Evolutionary conservation across 192 early-diverging fungal genomes (phyloP).

Genomic region (Mortierella hygrophila): DNA sequence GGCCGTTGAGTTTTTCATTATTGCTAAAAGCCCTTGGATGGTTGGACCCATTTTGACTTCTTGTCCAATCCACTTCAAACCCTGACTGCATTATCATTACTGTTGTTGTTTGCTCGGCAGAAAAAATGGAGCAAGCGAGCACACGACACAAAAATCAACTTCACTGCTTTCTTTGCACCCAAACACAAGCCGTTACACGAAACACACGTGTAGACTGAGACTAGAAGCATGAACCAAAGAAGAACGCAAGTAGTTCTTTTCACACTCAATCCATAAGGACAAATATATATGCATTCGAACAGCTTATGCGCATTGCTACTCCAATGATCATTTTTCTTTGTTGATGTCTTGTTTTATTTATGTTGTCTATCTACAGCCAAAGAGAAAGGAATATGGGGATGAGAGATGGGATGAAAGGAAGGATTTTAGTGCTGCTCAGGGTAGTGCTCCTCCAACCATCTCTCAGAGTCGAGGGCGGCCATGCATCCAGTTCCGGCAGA

Average conservation of each 20-base stretch:
- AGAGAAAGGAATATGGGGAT: not conserved
- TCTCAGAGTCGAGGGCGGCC: slow-evolving; percentile 97
- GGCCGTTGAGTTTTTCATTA: not conserved
- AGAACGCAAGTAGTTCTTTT: not conserved
- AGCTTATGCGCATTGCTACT: not conserved
- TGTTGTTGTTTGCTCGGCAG: not conserved
- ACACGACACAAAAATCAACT: not conserved
- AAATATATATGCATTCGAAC: not conserved
- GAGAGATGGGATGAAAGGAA: not conserved
- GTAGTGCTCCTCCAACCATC: slow-evolving; percentile 88
- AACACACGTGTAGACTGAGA: not conserved
- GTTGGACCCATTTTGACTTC: not conserved
- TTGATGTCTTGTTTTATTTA: not conserved
- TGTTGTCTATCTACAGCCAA: slow-evolving; percentile 31
- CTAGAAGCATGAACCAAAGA: not conserved
- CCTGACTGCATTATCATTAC: not conserved
- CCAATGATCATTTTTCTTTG: not conserved
- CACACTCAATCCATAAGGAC: not conserved
- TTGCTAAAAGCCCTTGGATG: not conserved
- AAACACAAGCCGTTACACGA: slow-evolving; percentile 6
- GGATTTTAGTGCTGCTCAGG: slow-evolving; percentile 47
- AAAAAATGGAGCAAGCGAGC: not conserved
- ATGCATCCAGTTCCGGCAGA: slow-evolving; percentile 98
- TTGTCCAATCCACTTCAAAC: not conserved
- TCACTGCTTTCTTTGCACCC: not conserved